Evolutionary conservation across 768 basidiomycete genomes (phyloP).

Genomic region (Tulasnella sp.): DNA sequence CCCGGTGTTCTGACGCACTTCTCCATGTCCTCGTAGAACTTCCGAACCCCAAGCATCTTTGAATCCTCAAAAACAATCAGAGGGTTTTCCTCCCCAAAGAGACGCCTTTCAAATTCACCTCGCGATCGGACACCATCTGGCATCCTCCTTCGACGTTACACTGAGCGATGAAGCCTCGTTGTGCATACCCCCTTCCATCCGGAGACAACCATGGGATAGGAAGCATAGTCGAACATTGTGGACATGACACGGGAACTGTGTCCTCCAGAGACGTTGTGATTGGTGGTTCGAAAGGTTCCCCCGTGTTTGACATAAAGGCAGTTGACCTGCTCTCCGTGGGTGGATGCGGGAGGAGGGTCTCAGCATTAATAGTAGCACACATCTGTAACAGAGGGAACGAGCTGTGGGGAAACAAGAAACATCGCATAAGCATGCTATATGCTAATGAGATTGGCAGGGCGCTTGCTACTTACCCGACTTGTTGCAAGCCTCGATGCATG

Average conservation of each 20-base stretch:
- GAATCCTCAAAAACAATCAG: not conserved
- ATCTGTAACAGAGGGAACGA: constrained; percentile 16
- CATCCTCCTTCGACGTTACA: not conserved
- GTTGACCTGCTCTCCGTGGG: not conserved
- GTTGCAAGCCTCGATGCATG: constrained; percentile 16
- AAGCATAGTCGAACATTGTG: not conserved
- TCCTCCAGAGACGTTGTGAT: not conserved
- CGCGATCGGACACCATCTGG: not conserved
- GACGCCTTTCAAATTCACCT: no score
- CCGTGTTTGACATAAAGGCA: constrained; percentile 2
- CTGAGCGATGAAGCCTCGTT: not conserved
- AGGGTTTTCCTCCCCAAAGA: constrained; percentile 7
- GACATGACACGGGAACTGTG: constrained; percentile 1
- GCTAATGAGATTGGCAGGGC: not conserved
- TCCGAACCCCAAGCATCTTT: constrained; percentile 2
- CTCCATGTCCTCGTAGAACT: constrained; percentile 4
- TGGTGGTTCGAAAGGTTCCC: constrained; percentile 14
- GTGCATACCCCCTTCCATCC: not conserved
- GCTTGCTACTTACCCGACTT: constrained; percentile 1
- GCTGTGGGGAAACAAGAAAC: not conserved
- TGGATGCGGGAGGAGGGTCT: constrained; percentile 12
- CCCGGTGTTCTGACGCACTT: not conserved
- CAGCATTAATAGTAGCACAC: constrained; percentile 6
- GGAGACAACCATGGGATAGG: constrained; percentile 2
- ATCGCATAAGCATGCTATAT: no score